phyloP scores from a whole-genome alignment of 1,284 basidiomycete genomes.

The Amylostereum areolatum region DNA sequence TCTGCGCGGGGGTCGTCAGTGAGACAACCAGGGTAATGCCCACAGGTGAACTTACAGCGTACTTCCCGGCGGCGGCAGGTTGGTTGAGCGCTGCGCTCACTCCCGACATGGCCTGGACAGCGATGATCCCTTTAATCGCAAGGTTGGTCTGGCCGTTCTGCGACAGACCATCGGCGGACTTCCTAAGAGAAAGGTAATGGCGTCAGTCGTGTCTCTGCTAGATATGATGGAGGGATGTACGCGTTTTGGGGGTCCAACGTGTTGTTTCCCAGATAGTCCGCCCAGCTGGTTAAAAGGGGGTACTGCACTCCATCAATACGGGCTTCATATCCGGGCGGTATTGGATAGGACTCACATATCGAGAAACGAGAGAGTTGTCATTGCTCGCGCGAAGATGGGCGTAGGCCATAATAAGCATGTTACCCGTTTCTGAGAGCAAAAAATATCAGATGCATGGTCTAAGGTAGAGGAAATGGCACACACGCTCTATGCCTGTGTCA shows the following conservation, averaged over 20 bases:
- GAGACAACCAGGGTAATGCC: no score
- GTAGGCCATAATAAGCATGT: slow-evolving; percentile 33
- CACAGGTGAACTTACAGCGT: neutral
- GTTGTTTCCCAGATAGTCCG: slow-evolving; percentile 29
- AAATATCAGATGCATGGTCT: neutral
- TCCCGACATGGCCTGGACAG: slow-evolving; percentile 9
- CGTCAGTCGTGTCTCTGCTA: no score
- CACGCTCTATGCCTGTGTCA: slow-evolving; percentile 17
- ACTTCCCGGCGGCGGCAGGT: neutral
- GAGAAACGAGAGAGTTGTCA: slow-evolving; percentile 22
- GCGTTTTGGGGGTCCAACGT: slow-evolving; percentile 27
- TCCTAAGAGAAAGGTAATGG: neutral
- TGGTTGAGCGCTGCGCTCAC: neutral
- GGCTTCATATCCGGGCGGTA: neutral
- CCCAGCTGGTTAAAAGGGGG: slow-evolving; percentile 32
- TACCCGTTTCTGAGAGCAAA: slow-evolving; percentile 24
- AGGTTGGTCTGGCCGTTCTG: slow-evolving; percentile 6
- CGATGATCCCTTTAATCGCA: slow-evolving; percentile 11
- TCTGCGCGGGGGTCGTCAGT: neutral
- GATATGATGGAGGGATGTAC: neutral
- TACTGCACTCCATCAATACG: slow-evolving; percentile 22
- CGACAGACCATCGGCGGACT: neutral
- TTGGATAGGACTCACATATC: slow-evolving; percentile 19
- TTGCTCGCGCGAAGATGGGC: slow-evolving; percentile 28
- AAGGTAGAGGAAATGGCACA: neutral